phyloP scores from a whole-genome alignment of 2,329 filamentous ascomycete genomes.

The Fusarium nelsonii region DNA sequence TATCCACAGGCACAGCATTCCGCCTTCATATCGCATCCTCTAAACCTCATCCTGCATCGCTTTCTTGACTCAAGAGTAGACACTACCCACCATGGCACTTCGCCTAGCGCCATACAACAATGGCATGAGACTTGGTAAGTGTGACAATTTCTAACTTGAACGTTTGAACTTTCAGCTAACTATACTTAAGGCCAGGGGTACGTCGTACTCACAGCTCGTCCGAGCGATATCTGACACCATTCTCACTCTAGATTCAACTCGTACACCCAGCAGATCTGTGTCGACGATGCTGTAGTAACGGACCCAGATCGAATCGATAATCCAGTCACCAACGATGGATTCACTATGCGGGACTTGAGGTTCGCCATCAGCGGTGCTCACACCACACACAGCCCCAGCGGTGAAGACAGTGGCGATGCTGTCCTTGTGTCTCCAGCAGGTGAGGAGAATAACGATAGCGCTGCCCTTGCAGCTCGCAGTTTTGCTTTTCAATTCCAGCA shows the following conservation, averaged over 20 bases:
- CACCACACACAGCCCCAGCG: not conserved
- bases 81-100: not conserved
- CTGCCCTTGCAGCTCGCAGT: not conserved
- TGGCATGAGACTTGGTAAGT: conserved; percentile 10
- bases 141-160: not conserved
- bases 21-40: not conserved
- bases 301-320: conserved; percentile 6
- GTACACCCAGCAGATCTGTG: not conserved
- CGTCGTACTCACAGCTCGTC: accelerated
- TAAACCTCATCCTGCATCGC: not conserved
- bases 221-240: not conserved
- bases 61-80: not conserved
- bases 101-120: conserved; percentile 3
- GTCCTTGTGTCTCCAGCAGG: not conserved
- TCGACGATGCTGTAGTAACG: not conserved
- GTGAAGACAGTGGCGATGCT: not conserved
- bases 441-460: not conserved
- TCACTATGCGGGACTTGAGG: not conserved
- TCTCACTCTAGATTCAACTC: not conserved
- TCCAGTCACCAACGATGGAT: not conserved
- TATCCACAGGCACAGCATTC: not conserved
- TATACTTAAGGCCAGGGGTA: not conserved
- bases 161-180: not conserved
- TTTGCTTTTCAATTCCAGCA: conserved; percentile 6
- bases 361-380: not conserved